Conservation (phyloP, 495 filamentous ascomycete species). For the Amniculicola lignicola region DNA sequence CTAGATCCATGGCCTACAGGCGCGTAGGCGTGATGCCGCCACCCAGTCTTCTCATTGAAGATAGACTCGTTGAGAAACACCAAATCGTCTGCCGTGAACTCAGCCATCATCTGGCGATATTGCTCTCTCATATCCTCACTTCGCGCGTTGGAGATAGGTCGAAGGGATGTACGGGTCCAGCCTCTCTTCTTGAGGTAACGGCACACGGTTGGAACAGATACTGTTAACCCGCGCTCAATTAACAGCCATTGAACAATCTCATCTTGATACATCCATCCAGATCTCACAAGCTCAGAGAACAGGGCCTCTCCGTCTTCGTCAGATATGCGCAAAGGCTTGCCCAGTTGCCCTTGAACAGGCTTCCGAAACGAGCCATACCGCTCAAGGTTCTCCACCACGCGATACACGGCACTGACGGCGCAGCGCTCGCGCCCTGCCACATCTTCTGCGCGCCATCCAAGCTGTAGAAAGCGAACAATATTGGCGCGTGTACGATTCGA, state of each 20-base stretch:
- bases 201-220: not conserved
- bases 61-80: constrained; percentile 4
- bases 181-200: not conserved
- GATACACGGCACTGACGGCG: not conserved
- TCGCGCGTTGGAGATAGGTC: not conserved
- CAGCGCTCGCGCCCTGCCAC: not conserved
- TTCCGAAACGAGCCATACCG: not conserved
- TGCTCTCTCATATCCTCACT: not conserved
- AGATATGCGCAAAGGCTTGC: not conserved
- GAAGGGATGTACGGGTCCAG: not conserved
- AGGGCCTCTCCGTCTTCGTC: not conserved
- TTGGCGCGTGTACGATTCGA: not conserved
- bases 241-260: not conserved
- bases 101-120: not conserved
- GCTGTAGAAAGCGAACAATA: not conserved
- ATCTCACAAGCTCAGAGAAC: not conserved
- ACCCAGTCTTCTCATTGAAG: constrained; percentile 11
- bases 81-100: not conserved
- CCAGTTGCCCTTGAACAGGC: not conserved
- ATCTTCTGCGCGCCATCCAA: not conserved
- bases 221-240: not conserved
- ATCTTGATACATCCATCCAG: not conserved
- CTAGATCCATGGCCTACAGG: not conserved
- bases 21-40: constrained; percentile 6
- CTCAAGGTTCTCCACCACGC: not conserved